Evolutionary conservation across 306 rosid species (phyloP), one percentile per base, ranked within the genome.

Genomic region (Vigna mungo): DNA sequence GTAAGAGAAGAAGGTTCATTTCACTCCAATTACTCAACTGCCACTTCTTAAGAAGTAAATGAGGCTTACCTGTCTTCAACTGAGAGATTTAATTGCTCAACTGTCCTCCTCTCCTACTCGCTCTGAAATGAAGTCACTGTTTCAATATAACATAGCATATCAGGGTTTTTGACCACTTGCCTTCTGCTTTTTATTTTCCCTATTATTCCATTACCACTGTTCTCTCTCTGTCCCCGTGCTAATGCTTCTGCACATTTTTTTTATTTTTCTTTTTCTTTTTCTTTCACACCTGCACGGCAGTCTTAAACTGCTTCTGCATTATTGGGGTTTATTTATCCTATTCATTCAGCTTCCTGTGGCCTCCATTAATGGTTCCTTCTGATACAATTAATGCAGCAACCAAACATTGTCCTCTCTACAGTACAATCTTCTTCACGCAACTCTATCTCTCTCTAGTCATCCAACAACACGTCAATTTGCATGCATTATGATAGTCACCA

Each of bases 11-110:
- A 44, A 34, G 47, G 30, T n/a, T 46, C 37, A 39, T n/a, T 71
- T 43, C 14, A 43, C 14, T 43, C 4, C 2, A 43, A 10, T 80
- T 12, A 82, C 71, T 77, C 74, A 83, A 7, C 74, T 74, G 83
- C 52, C 80, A 83, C 54, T 0, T n/a, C 18, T 71, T 32, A 66
- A 21, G 66, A 43, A 79, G 39, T 83, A 69, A 79, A 83, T 83
- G 86, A 79, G 43, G 7, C 66, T 79, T 63, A 68, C 12, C 86
- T 74, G 78, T 16, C 74, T 0, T 18, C 27, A 43, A 7, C 7
- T 49, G 0, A 17, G 14, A 37, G 30, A 78, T 75, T 74, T 83
- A 83, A 74, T 79, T 39, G 13, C 30, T 18, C 86, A 83, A 62
- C 86, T 73, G 83, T 23, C 80, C 78, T 70, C 69, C 1, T 23